phyloP scores from a whole-genome alignment of 2,329 filamentous ascomycete genomes.

The Tolypocladium tundrense region DNA sequence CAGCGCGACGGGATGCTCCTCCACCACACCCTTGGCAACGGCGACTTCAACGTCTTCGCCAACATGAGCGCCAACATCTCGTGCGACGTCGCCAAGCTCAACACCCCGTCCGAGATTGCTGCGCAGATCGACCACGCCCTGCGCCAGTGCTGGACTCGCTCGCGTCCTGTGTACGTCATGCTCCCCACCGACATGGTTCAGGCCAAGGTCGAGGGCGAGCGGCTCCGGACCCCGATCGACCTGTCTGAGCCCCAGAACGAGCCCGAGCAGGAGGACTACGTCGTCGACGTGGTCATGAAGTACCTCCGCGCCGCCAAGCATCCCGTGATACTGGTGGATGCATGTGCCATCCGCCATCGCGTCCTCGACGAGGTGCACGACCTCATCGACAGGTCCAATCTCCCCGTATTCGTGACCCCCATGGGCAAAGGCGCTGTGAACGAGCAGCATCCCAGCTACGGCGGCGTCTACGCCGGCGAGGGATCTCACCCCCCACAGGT shows the following conservation, averaged over 20 bases:
- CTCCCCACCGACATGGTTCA: constrained; percentile 73
- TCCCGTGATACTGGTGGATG: constrained; percentile 73
- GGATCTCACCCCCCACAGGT: constrained; percentile 58
- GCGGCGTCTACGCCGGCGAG: constrained; percentile 76
- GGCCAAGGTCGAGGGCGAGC: constrained; percentile 63
- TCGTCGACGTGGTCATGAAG: constrained; percentile 69
- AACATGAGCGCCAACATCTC: constrained; percentile 68
- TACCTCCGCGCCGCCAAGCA: constrained; percentile 62
- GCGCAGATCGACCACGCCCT: constrained; percentile 69
- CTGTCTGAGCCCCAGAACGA: constrained; percentile 56
- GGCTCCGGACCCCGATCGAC: constrained; percentile 61
- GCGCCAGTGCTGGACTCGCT: constrained; percentile 61
- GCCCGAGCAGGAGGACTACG: constrained; percentile 63
- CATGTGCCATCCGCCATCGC: constrained; percentile 69
- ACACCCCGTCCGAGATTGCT: constrained; percentile 59
- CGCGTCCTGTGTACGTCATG: constrained; percentile 74
- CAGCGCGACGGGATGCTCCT: constrained; percentile 38
- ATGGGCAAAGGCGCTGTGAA: constrained; percentile 84
- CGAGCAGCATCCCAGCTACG: constrained; percentile 65
- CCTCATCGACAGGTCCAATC: constrained; percentile 59
- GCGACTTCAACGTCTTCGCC: constrained; percentile 74
- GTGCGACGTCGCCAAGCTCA: constrained; percentile 60
- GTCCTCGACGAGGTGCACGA: constrained; percentile 63
- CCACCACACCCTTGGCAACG: constrained; percentile 65
- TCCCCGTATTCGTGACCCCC: constrained; percentile 79